Conservation (phyloP, 192 early-diverging fungal species). For the Coemansia sp. region DNA sequence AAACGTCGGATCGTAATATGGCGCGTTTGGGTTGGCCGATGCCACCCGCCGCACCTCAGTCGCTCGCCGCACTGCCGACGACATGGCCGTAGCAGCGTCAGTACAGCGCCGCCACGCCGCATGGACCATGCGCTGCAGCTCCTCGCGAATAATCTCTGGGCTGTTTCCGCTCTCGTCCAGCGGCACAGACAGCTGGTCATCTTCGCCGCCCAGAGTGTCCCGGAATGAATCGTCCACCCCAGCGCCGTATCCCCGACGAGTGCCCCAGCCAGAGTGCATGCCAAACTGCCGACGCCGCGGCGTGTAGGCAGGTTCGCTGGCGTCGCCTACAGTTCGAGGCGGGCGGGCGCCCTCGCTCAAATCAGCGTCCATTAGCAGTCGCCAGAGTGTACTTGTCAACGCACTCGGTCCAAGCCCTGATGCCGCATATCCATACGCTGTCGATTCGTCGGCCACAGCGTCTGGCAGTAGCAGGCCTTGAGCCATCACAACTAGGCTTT, state of each 20-base stretch:
- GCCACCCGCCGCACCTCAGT: constrained; percentile 32
- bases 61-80: constrained; percentile 34
- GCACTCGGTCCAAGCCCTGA: constrained; percentile 23
- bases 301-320: constrained; percentile 14
- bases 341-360: background rate
- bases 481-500: constrained; percentile 37
- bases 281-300: constrained; percentile 39
- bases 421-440: background rate
- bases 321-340: background rate
- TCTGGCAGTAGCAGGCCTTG: constrained; percentile 47
- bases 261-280: constrained; percentile 16
- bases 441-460: constrained; percentile 21
- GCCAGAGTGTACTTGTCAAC: constrained; percentile 35
- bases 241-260: constrained; percentile 13
- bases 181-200: constrained; percentile 16
- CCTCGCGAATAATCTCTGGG: constrained; percentile 46
- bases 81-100: constrained; percentile 48
- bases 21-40: constrained; percentile 27
- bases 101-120: constrained; percentile 52
- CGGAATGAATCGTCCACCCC: constrained; percentile 7
- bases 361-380: constrained; percentile 35
- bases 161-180: constrained; percentile 47
- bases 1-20: constrained; percentile 52
- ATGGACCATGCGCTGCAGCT: constrained; percentile 50
- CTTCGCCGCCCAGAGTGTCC: constrained; percentile 9